Conservation (phyloP, 2,329 filamentous ascomycete genomes). For the Hirsutella minnesotensis region DNA sequence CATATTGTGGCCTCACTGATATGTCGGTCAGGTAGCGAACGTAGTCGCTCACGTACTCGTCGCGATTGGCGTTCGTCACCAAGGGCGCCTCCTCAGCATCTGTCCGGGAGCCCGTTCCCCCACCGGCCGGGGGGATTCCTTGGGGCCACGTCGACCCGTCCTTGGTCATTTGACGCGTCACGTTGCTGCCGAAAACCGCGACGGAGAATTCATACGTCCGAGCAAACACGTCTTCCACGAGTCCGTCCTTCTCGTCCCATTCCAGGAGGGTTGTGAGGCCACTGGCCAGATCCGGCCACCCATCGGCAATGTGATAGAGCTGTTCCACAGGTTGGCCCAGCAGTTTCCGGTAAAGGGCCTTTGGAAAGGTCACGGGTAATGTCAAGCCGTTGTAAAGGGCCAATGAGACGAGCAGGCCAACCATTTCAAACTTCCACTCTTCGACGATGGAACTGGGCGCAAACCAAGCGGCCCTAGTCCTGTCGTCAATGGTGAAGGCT, state of each 20-base stretch:
- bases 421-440: conserved; percentile 78
- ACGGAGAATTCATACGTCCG: conserved; percentile 80
- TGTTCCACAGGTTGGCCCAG: conserved; percentile 56
- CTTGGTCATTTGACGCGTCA: conserved; percentile 44
- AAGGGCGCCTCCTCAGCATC: conserved; percentile 46
- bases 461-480: conserved; percentile 80
- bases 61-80: conserved; percentile 73
- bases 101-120: conserved; percentile 13
- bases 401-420: conserved; percentile 78
- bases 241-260: conserved; percentile 64
- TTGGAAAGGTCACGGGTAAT: conserved; percentile 78
- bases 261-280: conserved; percentile 62
- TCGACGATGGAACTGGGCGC: conserved; percentile 71
- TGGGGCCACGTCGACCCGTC: conserved; percentile 39
- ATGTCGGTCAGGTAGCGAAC: conserved; percentile 70
- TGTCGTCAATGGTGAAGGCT: conserved; percentile 65
- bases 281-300: conserved; percentile 72
- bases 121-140: conserved; percentile 22
- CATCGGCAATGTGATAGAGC: conserved; percentile 69
- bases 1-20: conserved; percentile 65
- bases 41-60: conserved; percentile 73
- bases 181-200: conserved; percentile 41
- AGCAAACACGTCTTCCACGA: conserved; percentile 70
- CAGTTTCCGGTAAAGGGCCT: conserved; percentile 71
- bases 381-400: conserved; percentile 91